These are phyloP conservation scores for Backusella mclennaniae DNA, from an alignment of 192 early-diverging fungal species.

Conservation along the genomic window DNA sequence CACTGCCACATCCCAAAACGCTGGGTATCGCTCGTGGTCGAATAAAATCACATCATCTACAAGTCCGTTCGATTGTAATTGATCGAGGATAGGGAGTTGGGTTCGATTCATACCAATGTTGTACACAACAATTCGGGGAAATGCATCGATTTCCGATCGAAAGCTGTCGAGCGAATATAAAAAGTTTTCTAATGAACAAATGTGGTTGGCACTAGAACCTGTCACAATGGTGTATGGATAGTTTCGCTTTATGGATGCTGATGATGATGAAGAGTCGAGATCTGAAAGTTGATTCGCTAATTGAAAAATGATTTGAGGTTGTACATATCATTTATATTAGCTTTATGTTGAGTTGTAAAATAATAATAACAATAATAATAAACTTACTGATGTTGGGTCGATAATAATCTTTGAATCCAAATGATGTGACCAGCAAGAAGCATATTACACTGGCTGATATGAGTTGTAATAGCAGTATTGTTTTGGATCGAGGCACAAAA, in stretches of 20 bases:
- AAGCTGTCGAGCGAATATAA: slow-evolving; percentile 44
- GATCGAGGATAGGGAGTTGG: slow-evolving; percentile 37
- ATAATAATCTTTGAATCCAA: neutral
- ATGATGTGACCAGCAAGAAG: neutral
- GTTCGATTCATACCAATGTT: slow-evolving; percentile 47
- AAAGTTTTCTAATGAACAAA: slow-evolving; percentile 49
- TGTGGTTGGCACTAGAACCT: slow-evolving; percentile 49
- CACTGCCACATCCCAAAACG: slow-evolving; percentile 45
- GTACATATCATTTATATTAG: neutral
- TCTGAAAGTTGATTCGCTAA: neutral
- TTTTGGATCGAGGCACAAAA: slow-evolving; percentile 7
- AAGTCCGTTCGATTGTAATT: slow-evolving; percentile 37
- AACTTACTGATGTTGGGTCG: neutral
- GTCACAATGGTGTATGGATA: slow-evolving; percentile 51
- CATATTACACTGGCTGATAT: neutral
- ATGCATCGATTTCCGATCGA: slow-evolving; percentile 29
- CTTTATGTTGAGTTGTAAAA: neutral
- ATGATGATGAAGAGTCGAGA: neutral
- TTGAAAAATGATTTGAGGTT: neutral
- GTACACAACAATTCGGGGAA: slow-evolving; percentile 47
- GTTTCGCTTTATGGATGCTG: neutral
- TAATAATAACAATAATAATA: neutral
- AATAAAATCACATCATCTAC: slow-evolving; percentile 45
- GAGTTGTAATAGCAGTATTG: neutral
- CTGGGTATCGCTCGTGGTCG: slow-evolving; percentile 44